A percentile compares a stretch with the other conserved stretches of the same genome.
These are phyloP conservation scores for Annona squamosa DNA, from an alignment of 164 flowering plant species.

Conservation along the genomic window DNA sequence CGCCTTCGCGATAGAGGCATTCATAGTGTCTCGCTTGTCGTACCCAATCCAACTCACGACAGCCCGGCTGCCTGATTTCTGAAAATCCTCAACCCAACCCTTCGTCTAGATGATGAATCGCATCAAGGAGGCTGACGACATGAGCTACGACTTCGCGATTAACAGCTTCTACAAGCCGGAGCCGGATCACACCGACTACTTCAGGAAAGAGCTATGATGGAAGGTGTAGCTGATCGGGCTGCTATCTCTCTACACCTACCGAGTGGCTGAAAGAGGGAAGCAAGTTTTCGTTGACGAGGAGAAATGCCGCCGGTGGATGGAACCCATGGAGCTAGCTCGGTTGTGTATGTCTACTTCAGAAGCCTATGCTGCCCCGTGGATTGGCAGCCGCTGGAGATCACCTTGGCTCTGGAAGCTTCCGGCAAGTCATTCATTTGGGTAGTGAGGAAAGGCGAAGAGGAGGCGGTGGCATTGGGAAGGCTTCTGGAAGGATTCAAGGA, in stretches of 20 bases:
- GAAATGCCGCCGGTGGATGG: slow-evolving; percentile 37
- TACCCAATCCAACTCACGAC: slow-evolving; percentile 18
- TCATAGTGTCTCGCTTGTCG: slow-evolving; percentile 21
- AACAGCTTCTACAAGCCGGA: slow-evolving; percentile 35
- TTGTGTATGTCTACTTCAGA: slow-evolving; percentile 48
- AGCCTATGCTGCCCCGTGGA: slow-evolving; percentile 19
- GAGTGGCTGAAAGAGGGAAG: slow-evolving; percentile 36
- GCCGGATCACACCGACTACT: slow-evolving; percentile 16
- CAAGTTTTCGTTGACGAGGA: slow-evolving; percentile 23
- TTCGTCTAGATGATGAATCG: neutral
- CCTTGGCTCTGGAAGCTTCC: slow-evolving; percentile 44
- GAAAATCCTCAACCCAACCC: neutral
- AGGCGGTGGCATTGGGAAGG: slow-evolving; percentile 32
- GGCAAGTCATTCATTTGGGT: slow-evolving; percentile 46
- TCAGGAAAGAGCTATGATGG: slow-evolving; percentile 12
- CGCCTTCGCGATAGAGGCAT: slow-evolving; percentile 10
- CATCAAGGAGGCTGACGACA: neutral
- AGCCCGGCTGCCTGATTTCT: slow-evolving; percentile 8
- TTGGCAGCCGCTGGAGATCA: slow-evolving; percentile 39
- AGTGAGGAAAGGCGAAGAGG: slow-evolving; percentile 10
- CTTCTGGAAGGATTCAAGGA: slow-evolving; percentile 10
- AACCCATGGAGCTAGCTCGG: slow-evolving; percentile 28
- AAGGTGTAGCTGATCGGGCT: slow-evolving; percentile 51
- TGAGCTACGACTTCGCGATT: slow-evolving; percentile 22
- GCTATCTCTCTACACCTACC: slow-evolving; percentile 29